Conservation (phyloP, 768 basidiomycete genomes). For the Phaeolepiota aurea region DNA sequence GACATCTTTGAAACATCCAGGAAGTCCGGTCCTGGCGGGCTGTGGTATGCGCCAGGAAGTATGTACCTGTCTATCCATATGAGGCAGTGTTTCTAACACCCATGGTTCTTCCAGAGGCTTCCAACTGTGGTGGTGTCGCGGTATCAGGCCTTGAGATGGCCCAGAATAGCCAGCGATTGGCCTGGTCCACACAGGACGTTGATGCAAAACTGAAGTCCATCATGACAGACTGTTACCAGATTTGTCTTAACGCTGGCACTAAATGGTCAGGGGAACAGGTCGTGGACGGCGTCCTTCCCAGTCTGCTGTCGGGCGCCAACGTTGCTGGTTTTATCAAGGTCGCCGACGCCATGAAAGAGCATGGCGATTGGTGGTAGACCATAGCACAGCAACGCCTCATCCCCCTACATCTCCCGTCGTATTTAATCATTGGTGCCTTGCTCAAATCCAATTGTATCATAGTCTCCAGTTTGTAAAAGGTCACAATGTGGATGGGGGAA, state of each 20-base stretch:
- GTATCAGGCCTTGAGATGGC: constrained; percentile 77
- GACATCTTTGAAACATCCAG: constrained; percentile 62
- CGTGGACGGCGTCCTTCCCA: constrained; percentile 31
- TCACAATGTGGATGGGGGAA: too few species aligned
- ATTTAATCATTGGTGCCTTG: too few species aligned
- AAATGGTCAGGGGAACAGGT: constrained; percentile 46
- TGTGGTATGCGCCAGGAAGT: constrained; percentile 76
- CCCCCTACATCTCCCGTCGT: too few species aligned
- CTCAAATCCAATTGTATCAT: too few species aligned
- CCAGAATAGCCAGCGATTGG: constrained; percentile 62
- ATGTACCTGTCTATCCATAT: constrained; percentile 11
- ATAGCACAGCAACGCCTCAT: too few species aligned
- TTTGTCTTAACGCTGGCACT: constrained; percentile 47
- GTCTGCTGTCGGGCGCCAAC: constrained; percentile 60
- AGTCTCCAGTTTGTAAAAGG: too few species aligned
- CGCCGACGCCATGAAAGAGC: constrained; percentile 66
- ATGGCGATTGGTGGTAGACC: constrained; percentile 79
- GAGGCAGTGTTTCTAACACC: constrained; percentile 4
- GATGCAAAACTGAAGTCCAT: constrained; percentile 63
- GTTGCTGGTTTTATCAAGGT: constrained; percentile 66
- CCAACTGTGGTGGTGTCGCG: constrained; percentile 70
- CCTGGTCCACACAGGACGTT: constrained; percentile 56
- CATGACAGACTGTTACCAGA: constrained; percentile 60
- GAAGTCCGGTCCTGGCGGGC: constrained; percentile 33
- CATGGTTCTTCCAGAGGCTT: constrained; percentile 25